These are phyloP conservation scores for Exobasidium rhododendri DNA, from an alignment of 1,284 basidiomycete genomes.

Conservation along the genomic window DNA sequence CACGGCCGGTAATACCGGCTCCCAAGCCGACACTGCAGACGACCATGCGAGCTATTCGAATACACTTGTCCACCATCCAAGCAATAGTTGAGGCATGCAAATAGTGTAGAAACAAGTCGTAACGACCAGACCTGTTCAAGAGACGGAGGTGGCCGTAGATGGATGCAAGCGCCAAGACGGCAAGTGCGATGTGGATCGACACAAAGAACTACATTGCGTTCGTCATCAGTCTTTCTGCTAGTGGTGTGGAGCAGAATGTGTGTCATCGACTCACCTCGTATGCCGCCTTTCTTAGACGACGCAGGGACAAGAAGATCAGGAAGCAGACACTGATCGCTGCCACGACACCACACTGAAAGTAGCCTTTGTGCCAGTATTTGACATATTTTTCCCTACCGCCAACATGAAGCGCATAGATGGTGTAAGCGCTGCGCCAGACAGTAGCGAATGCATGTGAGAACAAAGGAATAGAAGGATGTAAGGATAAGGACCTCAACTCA, in stretches of 20 bases:
- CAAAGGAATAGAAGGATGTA: too few species aligned
- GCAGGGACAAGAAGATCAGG: constrained; percentile 10
- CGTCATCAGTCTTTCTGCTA: background rate
- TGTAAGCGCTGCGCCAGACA: constrained; percentile 15
- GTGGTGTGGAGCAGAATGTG: background rate
- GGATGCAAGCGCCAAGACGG: constrained; percentile 43
- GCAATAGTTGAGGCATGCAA: constrained; percentile 24
- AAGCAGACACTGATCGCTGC: constrained; percentile 18
- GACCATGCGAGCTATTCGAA: constrained; percentile 18
- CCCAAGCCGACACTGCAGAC: background rate
- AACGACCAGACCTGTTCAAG: constrained; percentile 18
- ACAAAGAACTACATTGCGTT: constrained; percentile 42
- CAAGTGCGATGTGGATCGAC: constrained; percentile 45
- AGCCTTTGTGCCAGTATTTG: constrained; percentile 23
- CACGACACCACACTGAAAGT: constrained; percentile 48
- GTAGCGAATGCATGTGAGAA: background rate
- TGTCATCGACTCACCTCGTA: constrained; percentile 9
- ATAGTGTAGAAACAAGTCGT: constrained; percentile 22
- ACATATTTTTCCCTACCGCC: background rate
- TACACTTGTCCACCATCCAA: constrained; percentile 30
- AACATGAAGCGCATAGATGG: constrained; percentile 14
- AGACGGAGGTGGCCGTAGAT: constrained; percentile 48
- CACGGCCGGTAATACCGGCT: background rate
- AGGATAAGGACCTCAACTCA: too few species aligned
- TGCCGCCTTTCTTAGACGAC: background rate